Conservation (phyloP, 2,329 filamentous ascomycete genomes). For the Coniochaeta hoffmannii region DNA sequence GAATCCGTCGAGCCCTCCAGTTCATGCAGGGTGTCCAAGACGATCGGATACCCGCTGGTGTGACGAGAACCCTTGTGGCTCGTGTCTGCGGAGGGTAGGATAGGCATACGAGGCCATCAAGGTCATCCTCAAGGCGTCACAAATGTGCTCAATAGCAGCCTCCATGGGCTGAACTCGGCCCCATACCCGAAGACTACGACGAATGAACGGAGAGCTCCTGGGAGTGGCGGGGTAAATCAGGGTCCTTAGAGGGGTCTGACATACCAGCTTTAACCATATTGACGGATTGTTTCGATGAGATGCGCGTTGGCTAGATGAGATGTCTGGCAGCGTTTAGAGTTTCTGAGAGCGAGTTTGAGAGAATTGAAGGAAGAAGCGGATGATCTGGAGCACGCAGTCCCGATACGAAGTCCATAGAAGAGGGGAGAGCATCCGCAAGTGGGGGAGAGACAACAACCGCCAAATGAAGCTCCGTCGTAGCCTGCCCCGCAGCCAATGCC, state of each 20-base stretch:
- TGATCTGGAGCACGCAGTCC: background rate
- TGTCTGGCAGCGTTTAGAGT: background rate
- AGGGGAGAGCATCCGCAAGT: background rate
- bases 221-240: constrained; percentile 2
- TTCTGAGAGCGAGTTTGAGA: background rate
- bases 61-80: background rate
- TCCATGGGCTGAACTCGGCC: background rate
- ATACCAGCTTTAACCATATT: constrained; percentile 99
- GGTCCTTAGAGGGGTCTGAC: constrained; percentile 26
- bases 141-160: background rate
- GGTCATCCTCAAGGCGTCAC: background rate
- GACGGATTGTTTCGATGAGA: constrained; percentile 38
- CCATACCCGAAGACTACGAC: background rate
- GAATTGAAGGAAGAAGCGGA: background rate
- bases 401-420: background rate
- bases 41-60: background rate
- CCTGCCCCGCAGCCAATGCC: background rate
- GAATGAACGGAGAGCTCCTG: background rate
- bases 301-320: background rate
- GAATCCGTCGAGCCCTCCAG: background rate
- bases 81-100: background rate
- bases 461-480: background rate
- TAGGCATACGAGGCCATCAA: constrained; percentile 1
- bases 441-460: background rate
- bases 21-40: background rate